These are phyloP conservation scores for Plantago major DNA, from an alignment of 257 asterid genomes.

Conservation along the genomic window DNA sequence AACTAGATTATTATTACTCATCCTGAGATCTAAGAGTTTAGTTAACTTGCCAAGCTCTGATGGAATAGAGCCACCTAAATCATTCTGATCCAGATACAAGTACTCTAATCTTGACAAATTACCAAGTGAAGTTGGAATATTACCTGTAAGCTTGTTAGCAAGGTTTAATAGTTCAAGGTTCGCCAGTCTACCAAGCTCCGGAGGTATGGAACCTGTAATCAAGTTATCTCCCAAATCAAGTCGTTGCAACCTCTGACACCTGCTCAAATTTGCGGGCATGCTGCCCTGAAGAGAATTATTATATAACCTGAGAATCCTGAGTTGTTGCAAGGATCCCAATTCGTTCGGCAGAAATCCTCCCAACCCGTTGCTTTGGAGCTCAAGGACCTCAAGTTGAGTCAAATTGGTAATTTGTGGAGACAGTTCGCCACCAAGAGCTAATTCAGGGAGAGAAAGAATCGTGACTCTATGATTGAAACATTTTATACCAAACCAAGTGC, in stretches of 20 bases:
- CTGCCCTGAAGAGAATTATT: slow-evolving; percentile 24
- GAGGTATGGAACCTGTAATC: slow-evolving; percentile 28
- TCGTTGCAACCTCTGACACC: slow-evolving; percentile 19
- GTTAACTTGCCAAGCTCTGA: slow-evolving; percentile 26
- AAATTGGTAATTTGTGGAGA: too few relatives aligned
- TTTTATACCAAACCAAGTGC: slow-evolving; percentile 36
- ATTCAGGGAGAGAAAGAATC: neutral
- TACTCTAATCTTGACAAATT: slow-evolving; percentile 25
- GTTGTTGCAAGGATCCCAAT: slow-evolving; percentile 27
- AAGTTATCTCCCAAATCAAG: slow-evolving; percentile 27
- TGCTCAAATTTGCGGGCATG: slow-evolving; percentile 28
- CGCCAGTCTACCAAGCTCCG: slow-evolving; percentile 28
- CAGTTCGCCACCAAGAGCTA: too few relatives aligned
- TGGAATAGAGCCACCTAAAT: slow-evolving; percentile 29
- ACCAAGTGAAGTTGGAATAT: slow-evolving; percentile 28
- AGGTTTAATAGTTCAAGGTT: slow-evolving; percentile 22
- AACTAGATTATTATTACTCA: slow-evolving; percentile 24
- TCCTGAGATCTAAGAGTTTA: neutral
- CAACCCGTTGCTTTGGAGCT: slow-evolving; percentile 25
- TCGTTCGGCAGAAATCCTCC: slow-evolving; percentile 29
- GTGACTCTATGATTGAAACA: slow-evolving; percentile 28
- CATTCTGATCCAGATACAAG: slow-evolving; percentile 27
- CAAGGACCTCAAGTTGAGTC: slow-evolving; percentile 9
- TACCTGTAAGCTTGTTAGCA: slow-evolving; percentile 31
- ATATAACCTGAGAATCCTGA: too few relatives aligned